phyloP scores from a whole-genome alignment of 1,284 basidiomycete species.

The Phenoliferia sp. region DNA sequence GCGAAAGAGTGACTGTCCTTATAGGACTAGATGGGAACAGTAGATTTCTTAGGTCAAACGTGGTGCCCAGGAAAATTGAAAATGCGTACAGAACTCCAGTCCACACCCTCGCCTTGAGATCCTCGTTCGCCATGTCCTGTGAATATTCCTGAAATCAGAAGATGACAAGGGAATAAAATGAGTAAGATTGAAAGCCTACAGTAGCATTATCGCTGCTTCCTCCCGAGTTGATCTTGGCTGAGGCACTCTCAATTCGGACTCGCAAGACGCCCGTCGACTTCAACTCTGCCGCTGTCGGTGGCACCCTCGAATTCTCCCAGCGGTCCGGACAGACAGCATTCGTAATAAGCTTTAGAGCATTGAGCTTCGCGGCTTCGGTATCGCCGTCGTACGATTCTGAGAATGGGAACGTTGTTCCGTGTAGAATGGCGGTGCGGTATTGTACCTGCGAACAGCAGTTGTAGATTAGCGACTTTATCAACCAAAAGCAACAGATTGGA shows the following conservation, averaged over 20 bases:
- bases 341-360: slow-evolving; percentile 27
- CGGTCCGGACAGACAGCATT: slow-evolving; percentile 32
- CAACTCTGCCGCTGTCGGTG: slow-evolving; percentile 29
- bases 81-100: slow-evolving; percentile 32
- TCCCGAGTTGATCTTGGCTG: slow-evolving; percentile 35
- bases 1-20: not conserved
- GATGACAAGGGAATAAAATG: no score
- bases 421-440: slow-evolving; percentile 36
- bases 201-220: slow-evolving; percentile 33
- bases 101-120: slow-evolving; percentile 28
- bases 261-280: slow-evolving; percentile 36
- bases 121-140: slow-evolving; percentile 24
- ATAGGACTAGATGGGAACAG: not conserved
- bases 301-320: slow-evolving; percentile 32
- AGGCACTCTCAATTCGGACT: slow-evolving; percentile 34
- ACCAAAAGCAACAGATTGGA: no score
- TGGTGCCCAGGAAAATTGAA: no score
- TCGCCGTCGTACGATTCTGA: slow-evolving; percentile 7
- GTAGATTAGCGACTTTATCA: no score
- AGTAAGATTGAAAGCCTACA: slow-evolving; percentile 4
- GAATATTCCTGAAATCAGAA: not conserved
- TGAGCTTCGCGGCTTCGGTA: slow-evolving; percentile 21
- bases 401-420: slow-evolving; percentile 35
- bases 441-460: no score
- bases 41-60: not conserved